Evolutionary conservation across 345 rosid genomes (phyloP), one percentile per base, ranked within the genome.

Genomic region (Atalantia buxifolia): DNA sequence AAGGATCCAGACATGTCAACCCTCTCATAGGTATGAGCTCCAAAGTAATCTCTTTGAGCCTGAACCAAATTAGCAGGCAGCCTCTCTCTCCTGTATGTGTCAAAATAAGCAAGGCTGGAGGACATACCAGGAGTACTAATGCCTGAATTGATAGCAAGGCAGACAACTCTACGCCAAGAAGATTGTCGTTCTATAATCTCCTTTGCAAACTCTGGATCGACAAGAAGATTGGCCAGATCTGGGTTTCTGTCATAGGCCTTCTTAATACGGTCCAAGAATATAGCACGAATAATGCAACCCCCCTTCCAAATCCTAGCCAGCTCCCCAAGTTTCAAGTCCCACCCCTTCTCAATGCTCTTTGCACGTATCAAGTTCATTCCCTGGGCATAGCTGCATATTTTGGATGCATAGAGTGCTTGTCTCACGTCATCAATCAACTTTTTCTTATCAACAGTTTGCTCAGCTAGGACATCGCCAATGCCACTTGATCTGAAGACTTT

Each of bases 61-160:
- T 81, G 83, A 59, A 83, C 84, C 21, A 75, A 76, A 62, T 81
- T 75, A 45, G 82, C 82, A 65, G 82, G 86, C 71, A 84, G 77
- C 61, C 75, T 66, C n/a, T 48, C 71, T 59, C 86, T 81, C 77
- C 80, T 78, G 78, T 81, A 81, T 24, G 86, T 75, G 63, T 84
- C 86, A 72, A 84, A 81, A 63, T 84, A 81, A 60, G 84, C 81
- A 78, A 81, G 84, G 68, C 78, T 81, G 38, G 81, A 60, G 59
- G 79, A 78, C 81, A 82, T 78, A 63, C 79, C 84, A 56, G 81
- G 81, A 57, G 79, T 78, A 76, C 81, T 78, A 75, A 78, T 78
- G 27, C 79, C 81, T 38, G 81, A 74, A 66, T 78, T 82, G 76
- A 78, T 78, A 66, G 81, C 80, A 70, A 78, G 57, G 70, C 70